Evolutionary conservation across 2,329 filamentous ascomycete genomes (phyloP), one percentile per base, ranked within the genome.

Genomic region (Aureobasidium sp.): DNA sequence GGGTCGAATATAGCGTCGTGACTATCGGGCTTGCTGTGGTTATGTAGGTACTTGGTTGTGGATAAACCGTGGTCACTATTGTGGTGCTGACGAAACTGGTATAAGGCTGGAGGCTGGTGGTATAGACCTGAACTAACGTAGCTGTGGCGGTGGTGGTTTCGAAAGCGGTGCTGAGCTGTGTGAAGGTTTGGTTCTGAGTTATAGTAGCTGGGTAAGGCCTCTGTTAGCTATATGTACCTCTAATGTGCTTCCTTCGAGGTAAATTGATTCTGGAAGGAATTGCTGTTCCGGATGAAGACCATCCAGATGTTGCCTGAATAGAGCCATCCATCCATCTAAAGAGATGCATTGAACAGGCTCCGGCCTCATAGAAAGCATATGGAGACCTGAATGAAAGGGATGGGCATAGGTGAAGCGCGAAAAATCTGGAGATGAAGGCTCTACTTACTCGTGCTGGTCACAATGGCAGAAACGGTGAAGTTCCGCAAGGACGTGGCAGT

Each of bases 361-460:
- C 6, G 5, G 10, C 19, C 21, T 37, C 4, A n/a, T 15, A 4
- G 7, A 15, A 27, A 23, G 33, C 27, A 10, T 31, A 31, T 6
- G 6, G 10, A 31, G 29, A 6, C 5, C 29, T 6, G 29, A 31
- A 6, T 31, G 29, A 10, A 10, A 31, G 29, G 29, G 6, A 31
- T 6, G 29, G 10, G 29, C 10, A 31, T 10, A 31, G 29, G 6
- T 6, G 29, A 31, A 5, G n/a, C 8, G 25, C 8, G 5, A 11
- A n/a, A 13, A 27, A 10, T 5, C n/a, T 1, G 2, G n/a, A 17
- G 5, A 10, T n/a, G 8, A 43, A 42, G 4, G 10, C 3, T 43
- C n/a, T 1, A 55, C 53, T 57, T 46, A 57, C 53, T 57, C 15
- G 38, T 57, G 40, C 40, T 45, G 29, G 51, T 55, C 17, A 55